Conservation (phyloP, 179 eudicot genomes). For the Heliamphora pulchella region DNA sequence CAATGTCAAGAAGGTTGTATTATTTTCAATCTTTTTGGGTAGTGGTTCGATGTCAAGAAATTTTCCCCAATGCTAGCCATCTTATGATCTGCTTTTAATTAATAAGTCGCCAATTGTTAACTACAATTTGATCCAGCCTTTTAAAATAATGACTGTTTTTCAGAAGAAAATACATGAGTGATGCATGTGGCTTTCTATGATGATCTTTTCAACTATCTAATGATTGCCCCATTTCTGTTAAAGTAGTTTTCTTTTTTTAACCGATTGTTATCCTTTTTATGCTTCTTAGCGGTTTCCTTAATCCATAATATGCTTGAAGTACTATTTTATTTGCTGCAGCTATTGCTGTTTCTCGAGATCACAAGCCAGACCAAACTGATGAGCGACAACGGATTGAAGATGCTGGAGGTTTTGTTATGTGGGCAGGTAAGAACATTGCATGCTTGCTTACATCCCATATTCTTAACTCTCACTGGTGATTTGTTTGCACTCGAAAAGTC, state of each 20-base stretch:
- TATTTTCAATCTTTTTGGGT: background rate
- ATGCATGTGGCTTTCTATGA: background rate
- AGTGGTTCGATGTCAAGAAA: background rate
- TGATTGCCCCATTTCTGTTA: background rate
- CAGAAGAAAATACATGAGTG: background rate
- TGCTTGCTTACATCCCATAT: background rate
- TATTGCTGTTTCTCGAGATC: slow-evolving; percentile 98
- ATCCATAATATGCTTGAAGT: background rate
- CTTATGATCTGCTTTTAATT: background rate
- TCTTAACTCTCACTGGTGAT: too few relatives aligned
- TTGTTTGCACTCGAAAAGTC: too few relatives aligned
- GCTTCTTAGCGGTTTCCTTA: background rate
- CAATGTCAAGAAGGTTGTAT: too few relatives aligned
- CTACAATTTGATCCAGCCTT: slow-evolving; percentile 5
- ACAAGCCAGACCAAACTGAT: slow-evolving; percentile 99
- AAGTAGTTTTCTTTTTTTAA: background rate
- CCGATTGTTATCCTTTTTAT: background rate
- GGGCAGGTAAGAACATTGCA: slow-evolving; percentile 69
- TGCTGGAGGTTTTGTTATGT: slow-evolving; percentile 99
- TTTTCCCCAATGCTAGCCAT: too few relatives aligned
- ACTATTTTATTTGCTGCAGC: slow-evolving; percentile 36
- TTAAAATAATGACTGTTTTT: background rate
- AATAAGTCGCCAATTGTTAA: background rate
- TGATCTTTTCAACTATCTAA: background rate
- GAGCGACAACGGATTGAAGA: slow-evolving; percentile 94